phyloP scores from a whole-genome alignment of 2,329 filamentous ascomycete genomes.

The Pseudogymnoascus sp. region DNA sequence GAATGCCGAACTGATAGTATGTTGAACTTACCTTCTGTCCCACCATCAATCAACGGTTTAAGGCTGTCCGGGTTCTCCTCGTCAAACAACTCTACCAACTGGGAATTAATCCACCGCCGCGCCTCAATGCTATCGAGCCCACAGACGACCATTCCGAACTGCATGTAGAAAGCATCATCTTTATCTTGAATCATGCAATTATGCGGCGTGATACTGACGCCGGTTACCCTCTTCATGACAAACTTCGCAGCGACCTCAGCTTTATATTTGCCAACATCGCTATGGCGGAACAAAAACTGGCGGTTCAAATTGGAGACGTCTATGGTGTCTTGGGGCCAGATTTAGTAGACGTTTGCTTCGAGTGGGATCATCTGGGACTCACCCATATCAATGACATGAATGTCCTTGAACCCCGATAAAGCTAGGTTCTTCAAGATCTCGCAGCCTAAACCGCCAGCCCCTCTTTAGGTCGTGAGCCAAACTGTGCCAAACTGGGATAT shows the following conservation, averaged over 20 bases:
- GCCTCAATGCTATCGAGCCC: conserved; percentile 96
- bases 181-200: conserved; percentile 96
- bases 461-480: conserved; percentile 44
- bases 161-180: conserved; percentile 92
- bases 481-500: not conserved
- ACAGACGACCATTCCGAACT: conserved; percentile 89
- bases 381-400: conserved; percentile 99
- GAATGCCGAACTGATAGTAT: not conserved
- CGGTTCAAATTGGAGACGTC: conserved; percentile 97
- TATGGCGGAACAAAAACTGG: conserved; percentile 88
- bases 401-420: conserved; percentile 89
- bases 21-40: conserved; percentile 64
- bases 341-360: conserved; percentile 10
- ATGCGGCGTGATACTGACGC: conserved; percentile 87
- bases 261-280: conserved; percentile 88
- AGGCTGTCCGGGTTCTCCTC: conserved; percentile 72
- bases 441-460: conserved; percentile 88
- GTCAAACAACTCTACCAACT: conserved; percentile 83
- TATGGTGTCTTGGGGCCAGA: conserved; percentile 65
- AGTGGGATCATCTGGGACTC: conserved; percentile 24
- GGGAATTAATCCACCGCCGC: conserved; percentile 96
- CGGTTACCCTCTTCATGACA: conserved; percentile 80
- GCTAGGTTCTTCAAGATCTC: conserved; percentile 96
- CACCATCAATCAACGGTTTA: conserved; percentile 92
- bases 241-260: conserved; percentile 88